Evolutionary conservation across 75 land plant species (phyloP), one percentile per base, ranked within the genome.

Genomic region (Sequoiadendron giganteum): DNA sequence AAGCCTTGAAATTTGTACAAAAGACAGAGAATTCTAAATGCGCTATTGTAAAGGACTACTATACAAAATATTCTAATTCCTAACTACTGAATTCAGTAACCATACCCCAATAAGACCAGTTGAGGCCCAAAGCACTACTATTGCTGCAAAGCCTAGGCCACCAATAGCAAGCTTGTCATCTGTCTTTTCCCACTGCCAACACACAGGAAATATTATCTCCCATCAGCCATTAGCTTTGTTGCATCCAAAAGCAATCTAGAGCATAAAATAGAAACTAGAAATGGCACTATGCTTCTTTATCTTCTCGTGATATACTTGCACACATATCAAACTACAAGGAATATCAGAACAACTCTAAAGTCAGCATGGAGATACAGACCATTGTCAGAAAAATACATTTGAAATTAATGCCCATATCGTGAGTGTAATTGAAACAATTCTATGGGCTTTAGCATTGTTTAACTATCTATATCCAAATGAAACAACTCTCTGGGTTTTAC

Each of bases 121-220:
- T 25, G 99, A 91, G 14, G 97, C 94, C 99, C 99, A 98, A 25
- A 95, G 40, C 85, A 88, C 94, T 45, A 95, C 92, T 55, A 98
- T 85, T 84, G 90, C 95, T 82, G 99, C 94, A 88, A 97, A 92
- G 54, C 99, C 99, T 87, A 96, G 90, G 16, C 96, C 99, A 87
- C 91, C 91, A 82, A 98, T 86, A 43, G 93, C 99, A 47, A 94
- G 79, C 43, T 95, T 94, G 92, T 98, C 99, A 91, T 97, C 99
- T 34, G 95, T 85, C 34, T 93, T 93, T 40, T 92, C 94, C 99
- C 99, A 98, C 99, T 97, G 93, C 16, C 58, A 18, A 85, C 16
- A 85, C 42, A 54, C 32, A 56, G 14, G 28, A 85, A 75, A 21
- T 16, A 56, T 7, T 6, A 3, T 38, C 56, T 10, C 52, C 5